phyloP scores from a whole-genome alignment of 2,329 filamentous ascomycete species.

The Blastomyces percursus region DNA sequence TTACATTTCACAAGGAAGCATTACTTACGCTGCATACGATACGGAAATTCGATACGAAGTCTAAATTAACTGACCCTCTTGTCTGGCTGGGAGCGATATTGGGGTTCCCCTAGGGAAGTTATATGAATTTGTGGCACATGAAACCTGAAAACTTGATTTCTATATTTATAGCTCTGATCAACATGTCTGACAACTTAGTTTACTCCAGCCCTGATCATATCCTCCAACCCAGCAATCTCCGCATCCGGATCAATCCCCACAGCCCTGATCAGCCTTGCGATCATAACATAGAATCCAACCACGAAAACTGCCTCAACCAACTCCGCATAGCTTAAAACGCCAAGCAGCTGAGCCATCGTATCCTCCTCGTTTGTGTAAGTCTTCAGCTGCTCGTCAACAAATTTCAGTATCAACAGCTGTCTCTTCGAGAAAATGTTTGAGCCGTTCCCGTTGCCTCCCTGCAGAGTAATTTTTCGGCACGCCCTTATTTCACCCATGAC shows the following conservation, averaged over 20 bases:
- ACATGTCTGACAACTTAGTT: background rate
- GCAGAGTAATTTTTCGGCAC: background rate
- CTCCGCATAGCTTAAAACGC: background rate
- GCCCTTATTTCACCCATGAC: background rate
- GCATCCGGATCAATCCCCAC: background rate
- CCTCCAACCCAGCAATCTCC: background rate
- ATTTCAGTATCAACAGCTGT: background rate
- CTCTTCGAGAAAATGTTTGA: background rate
- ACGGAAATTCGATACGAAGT: too few relatives aligned
- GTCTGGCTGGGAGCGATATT: too few relatives aligned
- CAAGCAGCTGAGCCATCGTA: background rate
- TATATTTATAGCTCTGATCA: background rate
- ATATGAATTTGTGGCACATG: too few relatives aligned
- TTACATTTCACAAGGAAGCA: too few relatives aligned
- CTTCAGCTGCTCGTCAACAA: background rate
- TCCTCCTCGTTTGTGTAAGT: background rate
- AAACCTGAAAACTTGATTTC: too few relatives aligned
- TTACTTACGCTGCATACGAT: too few relatives aligned
- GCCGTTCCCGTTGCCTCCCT: background rate
- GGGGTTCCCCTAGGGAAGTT: too few relatives aligned
- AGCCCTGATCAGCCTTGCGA: conserved; percentile 1
- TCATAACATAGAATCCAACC: background rate
- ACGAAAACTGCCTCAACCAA: background rate
- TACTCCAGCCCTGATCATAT: background rate
- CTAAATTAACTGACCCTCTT: too few relatives aligned